Base-by-base conservation (phyloP, 176 grass and related monocot genomes). In the Neostapfia colusana region DNA sequence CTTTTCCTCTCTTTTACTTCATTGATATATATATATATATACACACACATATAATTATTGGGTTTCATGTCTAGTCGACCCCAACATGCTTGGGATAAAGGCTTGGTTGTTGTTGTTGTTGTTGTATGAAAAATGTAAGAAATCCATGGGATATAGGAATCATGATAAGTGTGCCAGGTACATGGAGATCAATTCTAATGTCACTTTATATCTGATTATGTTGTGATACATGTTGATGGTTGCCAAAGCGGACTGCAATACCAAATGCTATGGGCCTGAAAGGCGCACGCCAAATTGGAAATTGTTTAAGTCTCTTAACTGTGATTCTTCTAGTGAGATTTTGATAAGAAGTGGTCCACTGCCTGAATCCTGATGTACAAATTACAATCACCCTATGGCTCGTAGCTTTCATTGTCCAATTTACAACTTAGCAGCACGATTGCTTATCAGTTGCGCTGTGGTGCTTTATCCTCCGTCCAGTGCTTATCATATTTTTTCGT, bases 401-500 rank as follows among this genome's bases (percentile, higher is more conserved):
- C n/a, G 36, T 44, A 54, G 48, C 2, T 8, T 70, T 77, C 71
- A 0, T 35, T 63, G 58, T 21, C 23, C 50, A 36, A 54, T 42
- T 42, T 78, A 25, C 13, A 67, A 67, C 41, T 4, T 40, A 68
- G 50, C 40, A 78, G 31, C 16, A 61, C 38, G 26, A 35, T 28
- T 37, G 12, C 17, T 26, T 37, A 72, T 34, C 42, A 49, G 45
- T 45, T 54, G 31, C 8, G 64, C 16, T 31, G 3, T 75, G 56
- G n/a, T 3, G 25, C n/a, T 64, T 80, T 71, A 76, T 56, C 25
- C 39, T 82, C 15, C 8, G 20, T 49, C 21, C 0, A 65, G 5
- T 56, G 49, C 66, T 38, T 36, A 56, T 21, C 13, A 36, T 16
- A 67, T 82, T 81, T 70, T 15, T 25, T 50, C 40, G 3, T 59